Percentiles rank a stretch among this genome's conserved stretches.
Conservation (phyloP, 2,329 filamentous ascomycete species). For the Calonectria naviculata region DNA sequence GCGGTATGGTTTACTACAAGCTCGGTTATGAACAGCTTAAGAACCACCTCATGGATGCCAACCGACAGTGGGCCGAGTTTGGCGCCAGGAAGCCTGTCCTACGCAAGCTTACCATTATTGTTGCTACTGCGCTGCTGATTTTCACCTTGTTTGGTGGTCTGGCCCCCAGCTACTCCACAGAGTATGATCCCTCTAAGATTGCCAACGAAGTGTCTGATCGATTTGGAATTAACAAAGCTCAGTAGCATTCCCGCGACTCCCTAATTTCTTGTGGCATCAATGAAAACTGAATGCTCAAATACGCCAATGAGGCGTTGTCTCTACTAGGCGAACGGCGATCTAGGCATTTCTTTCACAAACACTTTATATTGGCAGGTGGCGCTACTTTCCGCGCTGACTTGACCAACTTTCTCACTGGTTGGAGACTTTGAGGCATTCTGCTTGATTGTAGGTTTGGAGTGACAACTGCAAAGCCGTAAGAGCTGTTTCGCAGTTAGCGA, state of each 20-base stretch:
- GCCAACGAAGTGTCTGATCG: constrained; percentile 61
- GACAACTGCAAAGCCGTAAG: constrained; percentile 50
- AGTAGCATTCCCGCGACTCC: constrained; percentile 27
- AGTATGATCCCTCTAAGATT: constrained; percentile 63
- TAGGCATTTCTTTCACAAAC: constrained; percentile 40
- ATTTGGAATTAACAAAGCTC: constrained; percentile 53
- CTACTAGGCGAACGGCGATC: constrained; percentile 46
- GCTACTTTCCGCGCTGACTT: constrained; percentile 38
- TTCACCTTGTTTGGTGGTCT: constrained; percentile 78
- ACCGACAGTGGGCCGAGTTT: constrained; percentile 87
- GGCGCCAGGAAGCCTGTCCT: constrained; percentile 80
- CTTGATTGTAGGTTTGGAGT: constrained; percentile 40
- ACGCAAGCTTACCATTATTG: constrained; percentile 81
- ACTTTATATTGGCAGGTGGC: constrained; percentile 35
- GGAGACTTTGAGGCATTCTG: constrained; percentile 44
- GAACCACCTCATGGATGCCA: constrained; percentile 78
- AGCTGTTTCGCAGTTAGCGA: constrained; percentile 51
- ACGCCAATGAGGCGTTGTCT: constrained; percentile 36
- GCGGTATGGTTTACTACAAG: constrained; percentile 85
- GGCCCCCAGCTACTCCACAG: constrained; percentile 69
- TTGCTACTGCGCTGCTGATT: constrained; percentile 69
- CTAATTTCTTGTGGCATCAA: constrained; percentile 23
- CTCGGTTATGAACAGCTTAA: constrained; percentile 85
- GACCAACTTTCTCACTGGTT: constrained; percentile 41
- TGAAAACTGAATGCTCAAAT: constrained; percentile 29